Base-by-base conservation (phyloP, 805 yeast genomes). In the Kodamaea kaohsiungensis region DNA sequence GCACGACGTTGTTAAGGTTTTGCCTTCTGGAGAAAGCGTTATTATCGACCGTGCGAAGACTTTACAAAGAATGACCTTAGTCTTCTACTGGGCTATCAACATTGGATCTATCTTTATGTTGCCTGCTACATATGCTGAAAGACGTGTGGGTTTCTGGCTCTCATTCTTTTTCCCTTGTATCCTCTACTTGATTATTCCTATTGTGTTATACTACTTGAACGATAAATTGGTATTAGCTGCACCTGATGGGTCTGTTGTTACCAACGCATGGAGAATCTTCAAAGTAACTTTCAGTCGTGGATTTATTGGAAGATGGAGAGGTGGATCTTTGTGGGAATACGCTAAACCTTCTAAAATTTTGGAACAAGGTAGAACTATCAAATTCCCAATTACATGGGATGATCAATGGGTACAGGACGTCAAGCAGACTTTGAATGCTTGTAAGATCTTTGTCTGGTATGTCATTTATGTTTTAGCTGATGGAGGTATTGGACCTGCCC, bases 11-110 rank as follows among this genome's bases (percentile, higher is more conserved):
- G 82, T 89, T 52, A 80, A 77, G 66, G 81, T 80, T 2, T 72
- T 80, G 54, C 79, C 80, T 59, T 65, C 76, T 25, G 96, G 96
- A 53, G 85, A 84, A 64, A 77, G 79, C 48, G 92, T 88, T 35
- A 83, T 87, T 61, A 69, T 79, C 46, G 82, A 78, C 60, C 72
- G 80, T 52, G 76, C 73, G 61, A 68, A 75, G 53, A 65, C 80
- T 5, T 64, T 78, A 54, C 75, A 73, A 61, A 65, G 77, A 62
- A 73, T 72, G 66, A 58, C 71, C 3, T 69, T 80, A 63, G 69
- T 77, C 46, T 81, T 80, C 65, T 81, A 81, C 66, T 80, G 84
- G 82, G 68, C 81, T 51, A 81, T 82, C 59, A 82, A 80, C 61
- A 70, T 80, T 56, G 86, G 85, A 57, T 80, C 83, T 6, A 79